Conservation (phyloP, 441 rosid genomes). For the Brassica balearica region DNA sequence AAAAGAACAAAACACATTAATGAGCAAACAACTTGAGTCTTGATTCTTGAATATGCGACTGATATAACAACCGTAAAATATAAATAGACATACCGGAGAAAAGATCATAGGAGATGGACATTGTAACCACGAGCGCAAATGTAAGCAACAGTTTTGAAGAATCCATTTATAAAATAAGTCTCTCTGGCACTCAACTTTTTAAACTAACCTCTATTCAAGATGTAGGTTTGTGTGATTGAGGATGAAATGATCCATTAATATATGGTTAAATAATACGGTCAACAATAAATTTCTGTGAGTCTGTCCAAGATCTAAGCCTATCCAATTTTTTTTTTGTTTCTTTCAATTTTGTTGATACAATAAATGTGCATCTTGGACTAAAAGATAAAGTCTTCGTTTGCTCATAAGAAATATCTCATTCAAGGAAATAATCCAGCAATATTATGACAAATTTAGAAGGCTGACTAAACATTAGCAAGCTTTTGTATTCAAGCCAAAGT, state of each 20-base stretch:
- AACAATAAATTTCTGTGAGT: neutral
- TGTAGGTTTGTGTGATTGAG: neutral
- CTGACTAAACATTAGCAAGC: neutral
- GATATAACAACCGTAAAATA: neutral
- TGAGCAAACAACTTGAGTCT: neutral
- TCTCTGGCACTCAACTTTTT: neutral
- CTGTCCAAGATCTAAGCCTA: neutral
- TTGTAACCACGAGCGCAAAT: conserved; percentile 14
- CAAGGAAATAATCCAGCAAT: neutral
- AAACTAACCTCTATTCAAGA: neutral
- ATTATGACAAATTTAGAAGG: neutral
- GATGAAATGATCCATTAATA: neutral
- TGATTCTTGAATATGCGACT: neutral
- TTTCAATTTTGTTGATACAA: neutral
- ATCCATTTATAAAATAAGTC: conserved; percentile 7
- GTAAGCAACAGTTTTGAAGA: conserved; percentile 7
- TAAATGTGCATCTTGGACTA: neutral
- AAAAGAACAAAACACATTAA: neutral
- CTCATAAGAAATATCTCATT: neutral
- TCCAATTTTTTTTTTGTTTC: neutral
- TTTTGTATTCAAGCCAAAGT: neutral
- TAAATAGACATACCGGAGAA: conserved; percentile 13
- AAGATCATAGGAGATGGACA: conserved; percentile 24
- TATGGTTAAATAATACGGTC: neutral
- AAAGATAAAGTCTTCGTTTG: neutral